These are phyloP conservation scores for Hypoxylon fuscum DNA, from an alignment of 495 filamentous ascomycete genomes.

Conservation along the genomic window DNA sequence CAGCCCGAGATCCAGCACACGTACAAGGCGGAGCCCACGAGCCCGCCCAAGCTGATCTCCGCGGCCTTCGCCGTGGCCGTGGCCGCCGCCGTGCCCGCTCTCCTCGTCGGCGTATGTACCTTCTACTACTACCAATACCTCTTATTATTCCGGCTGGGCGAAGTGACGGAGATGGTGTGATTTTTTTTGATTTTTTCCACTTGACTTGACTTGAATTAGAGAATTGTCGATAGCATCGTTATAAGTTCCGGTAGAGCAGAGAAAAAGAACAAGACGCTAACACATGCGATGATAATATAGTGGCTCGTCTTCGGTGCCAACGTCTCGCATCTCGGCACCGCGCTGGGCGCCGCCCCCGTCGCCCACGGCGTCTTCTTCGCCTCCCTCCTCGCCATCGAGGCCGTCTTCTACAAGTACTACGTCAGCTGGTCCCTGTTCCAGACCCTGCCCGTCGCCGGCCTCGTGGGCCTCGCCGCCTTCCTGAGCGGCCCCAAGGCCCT, in stretches of 20 bases:
- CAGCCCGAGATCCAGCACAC: constrained; percentile 88
- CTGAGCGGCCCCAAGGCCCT: constrained; percentile 91
- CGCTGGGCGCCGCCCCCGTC: constrained; percentile 75
- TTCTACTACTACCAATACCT: background rate
- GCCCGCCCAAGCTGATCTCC: constrained; percentile 83
- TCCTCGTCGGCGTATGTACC: constrained; percentile 73
- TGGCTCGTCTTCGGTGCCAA: constrained; percentile 89
- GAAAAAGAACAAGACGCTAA: constrained; percentile 11
- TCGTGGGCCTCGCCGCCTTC: constrained; percentile 75
- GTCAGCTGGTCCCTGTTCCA: constrained; percentile 93
- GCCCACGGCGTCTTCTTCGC: constrained; percentile 84
- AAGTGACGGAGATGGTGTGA: no score
- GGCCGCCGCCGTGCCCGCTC: constrained; percentile 71
- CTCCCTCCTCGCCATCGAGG: constrained; percentile 86
- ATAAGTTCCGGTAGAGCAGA: no score
- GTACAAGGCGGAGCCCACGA: constrained; percentile 81
- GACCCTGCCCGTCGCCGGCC: constrained; percentile 75
- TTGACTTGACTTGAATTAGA: no score
- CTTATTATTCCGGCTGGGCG: background rate
- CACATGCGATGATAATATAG: constrained; percentile 45
- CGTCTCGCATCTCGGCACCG: constrained; percentile 77
- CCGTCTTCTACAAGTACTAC: constrained; percentile 95
- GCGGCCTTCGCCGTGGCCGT: constrained; percentile 79
- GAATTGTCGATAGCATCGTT: no score
- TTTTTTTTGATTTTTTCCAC: no score